These are phyloP conservation scores for Candida dajiaensis DNA, from an alignment of 805 yeast genomes.

Conservation along the genomic window DNA sequence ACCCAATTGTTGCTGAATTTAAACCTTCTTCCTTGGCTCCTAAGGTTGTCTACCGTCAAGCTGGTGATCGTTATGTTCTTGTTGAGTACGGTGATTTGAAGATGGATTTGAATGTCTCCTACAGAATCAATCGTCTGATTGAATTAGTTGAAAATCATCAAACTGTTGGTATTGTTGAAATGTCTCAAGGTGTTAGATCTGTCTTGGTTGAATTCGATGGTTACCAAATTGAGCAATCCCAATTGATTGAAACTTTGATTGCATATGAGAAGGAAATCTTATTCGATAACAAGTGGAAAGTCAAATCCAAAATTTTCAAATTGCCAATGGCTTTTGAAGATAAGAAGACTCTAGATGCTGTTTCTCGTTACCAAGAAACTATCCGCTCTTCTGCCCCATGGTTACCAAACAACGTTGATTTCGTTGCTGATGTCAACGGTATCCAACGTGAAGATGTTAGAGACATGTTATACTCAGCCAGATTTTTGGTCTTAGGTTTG, in stretches of 20 bases:
- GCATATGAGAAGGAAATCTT: constrained; percentile 73
- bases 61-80: constrained; percentile 90
- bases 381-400: constrained; percentile 92
- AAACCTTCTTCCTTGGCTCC: constrained; percentile 50
- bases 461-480: constrained; percentile 82
- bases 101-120: constrained; percentile 79
- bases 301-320: constrained; percentile 74
- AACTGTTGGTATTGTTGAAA: constrained; percentile 81
- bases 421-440: constrained; percentile 84
- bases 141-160: constrained; percentile 59
- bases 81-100: constrained; percentile 90
- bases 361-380: constrained; percentile 86
- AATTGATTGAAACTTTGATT: constrained; percentile 55
- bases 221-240: constrained; percentile 49
- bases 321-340: constrained; percentile 98
- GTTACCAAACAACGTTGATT: constrained; percentile 97
- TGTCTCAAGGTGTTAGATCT: constrained; percentile 97
- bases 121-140: constrained; percentile 79
- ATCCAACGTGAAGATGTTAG: constrained; percentile 69
- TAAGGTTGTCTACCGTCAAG: constrained; percentile 82
- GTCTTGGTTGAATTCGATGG: constrained; percentile 84
- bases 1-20: constrained; percentile 62
- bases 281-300: constrained; percentile 76
- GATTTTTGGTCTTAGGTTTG: constrained; percentile 87
- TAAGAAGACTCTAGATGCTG: constrained; percentile 81